Evolutionary conservation across 2,329 filamentous ascomycete genomes (phyloP).

Genomic region (Clarireedia homoeocarpa): DNA sequence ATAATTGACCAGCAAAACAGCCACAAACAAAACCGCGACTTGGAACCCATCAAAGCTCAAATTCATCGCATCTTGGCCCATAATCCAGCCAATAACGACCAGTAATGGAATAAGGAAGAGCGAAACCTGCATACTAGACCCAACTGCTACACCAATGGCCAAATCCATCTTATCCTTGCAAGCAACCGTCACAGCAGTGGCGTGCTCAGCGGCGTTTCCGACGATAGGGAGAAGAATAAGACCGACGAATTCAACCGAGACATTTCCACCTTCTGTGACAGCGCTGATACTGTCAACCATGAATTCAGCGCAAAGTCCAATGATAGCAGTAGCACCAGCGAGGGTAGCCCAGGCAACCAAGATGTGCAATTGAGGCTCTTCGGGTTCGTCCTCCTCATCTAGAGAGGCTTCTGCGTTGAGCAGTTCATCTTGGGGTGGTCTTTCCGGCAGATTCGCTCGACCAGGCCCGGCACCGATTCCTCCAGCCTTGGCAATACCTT

Average conservation of each 20-base stretch:
- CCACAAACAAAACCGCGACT: slow-evolving; percentile 75
- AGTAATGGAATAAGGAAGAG: slow-evolving; percentile 74
- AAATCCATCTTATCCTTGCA: slow-evolving; percentile 68
- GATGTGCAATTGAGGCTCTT: slow-evolving; percentile 68
- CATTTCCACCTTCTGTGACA: slow-evolving; percentile 59
- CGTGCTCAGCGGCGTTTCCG: slow-evolving; percentile 57
- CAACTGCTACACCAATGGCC: slow-evolving; percentile 74
- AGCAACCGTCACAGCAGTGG: slow-evolving; percentile 75
- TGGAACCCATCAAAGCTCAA: slow-evolving; percentile 74
- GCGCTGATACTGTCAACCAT: slow-evolving; percentile 68
- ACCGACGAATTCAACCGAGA: slow-evolving; percentile 76
- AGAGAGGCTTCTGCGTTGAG: slow-evolving; percentile 34
- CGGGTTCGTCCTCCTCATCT: slow-evolving; percentile 59
- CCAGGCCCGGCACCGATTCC: slow-evolving; percentile 27
- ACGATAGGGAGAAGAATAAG: slow-evolving; percentile 75
- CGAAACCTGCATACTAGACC: slow-evolving; percentile 76
- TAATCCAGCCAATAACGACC: slow-evolving; percentile 73
- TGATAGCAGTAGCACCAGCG: slow-evolving; percentile 59
- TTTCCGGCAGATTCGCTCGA: slow-evolving; percentile 17
- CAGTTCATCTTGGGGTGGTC: slow-evolving; percentile 29
- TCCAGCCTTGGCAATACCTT: slow-evolving; percentile 26
- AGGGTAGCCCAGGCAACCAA: slow-evolving; percentile 66
- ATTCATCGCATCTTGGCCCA: slow-evolving; percentile 57
- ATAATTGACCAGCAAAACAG: slow-evolving; percentile 79
- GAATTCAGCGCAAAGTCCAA: slow-evolving; percentile 70